Evolutionary conservation across 805 yeast genomes (phyloP).

Genomic region (Candida chauliodis): DNA sequence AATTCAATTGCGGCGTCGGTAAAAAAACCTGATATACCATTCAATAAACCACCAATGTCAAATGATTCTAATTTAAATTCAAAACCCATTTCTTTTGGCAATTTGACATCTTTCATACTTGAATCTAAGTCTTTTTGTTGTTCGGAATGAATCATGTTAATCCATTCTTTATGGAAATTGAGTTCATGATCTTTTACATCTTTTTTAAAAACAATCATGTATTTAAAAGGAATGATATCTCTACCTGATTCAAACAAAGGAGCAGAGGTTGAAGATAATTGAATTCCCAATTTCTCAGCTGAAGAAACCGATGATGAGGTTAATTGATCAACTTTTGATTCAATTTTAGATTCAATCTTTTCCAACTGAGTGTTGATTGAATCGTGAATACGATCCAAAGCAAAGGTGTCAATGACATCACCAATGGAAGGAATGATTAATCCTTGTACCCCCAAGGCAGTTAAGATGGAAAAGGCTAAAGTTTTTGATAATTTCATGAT

Average conservation of each 20-base stretch:
- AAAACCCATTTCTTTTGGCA: conserved; percentile 21
- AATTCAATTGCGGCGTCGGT: conserved; percentile 69
- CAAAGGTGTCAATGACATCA: conserved; percentile 37
- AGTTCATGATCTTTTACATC: conserved; percentile 50
- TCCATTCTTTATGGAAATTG: conserved; percentile 65
- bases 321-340: background rate
- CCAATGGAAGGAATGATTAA: conserved; percentile 60
- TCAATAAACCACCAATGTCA: conserved; percentile 51
- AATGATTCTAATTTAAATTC: conserved; percentile 37
- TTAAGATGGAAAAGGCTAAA: conserved; percentile 41
- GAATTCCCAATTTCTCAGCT: conserved; percentile 11
- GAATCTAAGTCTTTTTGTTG: conserved; percentile 15
- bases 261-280: conserved; percentile 36
- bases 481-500: conserved; percentile 39
- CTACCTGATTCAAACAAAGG: conserved; percentile 38
- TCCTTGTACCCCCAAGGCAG: conserved; percentile 38
- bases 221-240: conserved; percentile 64
- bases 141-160: conserved; percentile 50
- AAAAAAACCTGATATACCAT: conserved; percentile 87
- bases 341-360: conserved; percentile 5
- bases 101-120: conserved; percentile 22
- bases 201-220: conserved; percentile 81
- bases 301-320: conserved; percentile 4
- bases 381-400: conserved; percentile 12
- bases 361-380: conserved; percentile 8